Percentiles rank a stretch among this genome's conserved stretches.
Conservation (phyloP, 495 filamentous ascomycete genomes). For the Penicillium turbatum region DNA sequence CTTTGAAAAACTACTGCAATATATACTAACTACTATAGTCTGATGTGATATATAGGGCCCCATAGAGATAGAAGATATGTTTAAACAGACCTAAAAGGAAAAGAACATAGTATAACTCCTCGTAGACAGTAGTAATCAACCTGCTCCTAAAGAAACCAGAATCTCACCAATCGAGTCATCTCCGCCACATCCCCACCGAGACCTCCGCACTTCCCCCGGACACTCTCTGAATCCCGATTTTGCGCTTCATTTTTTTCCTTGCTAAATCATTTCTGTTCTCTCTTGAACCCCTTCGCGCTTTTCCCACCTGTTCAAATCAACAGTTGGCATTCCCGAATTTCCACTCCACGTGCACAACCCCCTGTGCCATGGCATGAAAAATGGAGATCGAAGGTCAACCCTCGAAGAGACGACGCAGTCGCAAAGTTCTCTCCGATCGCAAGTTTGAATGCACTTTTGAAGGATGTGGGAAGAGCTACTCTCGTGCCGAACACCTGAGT, state of each 20-base stretch:
- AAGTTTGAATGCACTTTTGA: constrained; percentile 90
- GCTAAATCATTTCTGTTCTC: not conserved
- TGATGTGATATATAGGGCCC: too few species aligned
- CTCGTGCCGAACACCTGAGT: constrained; percentile 93
- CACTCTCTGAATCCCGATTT: constrained; percentile 2
- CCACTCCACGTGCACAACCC: not conserved
- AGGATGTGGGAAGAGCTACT: constrained; percentile 93
- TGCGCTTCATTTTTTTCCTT: not conserved
- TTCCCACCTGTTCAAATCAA: constrained; percentile 1
- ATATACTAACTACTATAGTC: too few species aligned
- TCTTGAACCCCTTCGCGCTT: constrained; percentile 2
- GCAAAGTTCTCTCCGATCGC: constrained; percentile 80
- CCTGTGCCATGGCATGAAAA: constrained; percentile 22
- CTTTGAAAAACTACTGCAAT: too few species aligned
- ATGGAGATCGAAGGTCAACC: constrained; percentile 26
- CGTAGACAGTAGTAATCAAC: too few species aligned
- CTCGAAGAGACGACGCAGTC: constrained; percentile 35
- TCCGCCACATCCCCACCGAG: constrained; percentile 7
- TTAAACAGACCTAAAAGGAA: too few species aligned
- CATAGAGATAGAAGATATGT: too few species aligned
- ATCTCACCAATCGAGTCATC: constrained; percentile 1
- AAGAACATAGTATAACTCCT: too few species aligned
- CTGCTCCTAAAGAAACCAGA: not conserved
- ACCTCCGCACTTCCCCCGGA: constrained; percentile 17
- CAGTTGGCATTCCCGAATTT: constrained; percentile 4